Evolutionary conservation across 306 rosid genomes (phyloP).

Genomic region (Sicyos edulis): DNA sequence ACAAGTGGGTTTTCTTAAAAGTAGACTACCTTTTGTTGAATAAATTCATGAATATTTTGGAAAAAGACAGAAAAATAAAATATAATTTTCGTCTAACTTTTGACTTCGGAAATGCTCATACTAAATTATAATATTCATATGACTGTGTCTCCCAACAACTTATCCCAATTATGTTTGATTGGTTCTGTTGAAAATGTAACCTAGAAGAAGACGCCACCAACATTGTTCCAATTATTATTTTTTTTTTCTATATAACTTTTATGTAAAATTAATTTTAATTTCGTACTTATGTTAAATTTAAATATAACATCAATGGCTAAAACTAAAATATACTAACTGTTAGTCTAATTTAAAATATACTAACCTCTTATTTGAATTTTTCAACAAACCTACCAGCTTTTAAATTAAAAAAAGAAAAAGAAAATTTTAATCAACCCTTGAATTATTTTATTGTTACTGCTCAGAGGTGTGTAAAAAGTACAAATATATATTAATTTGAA

Average conservation of each 20-base stretch:
- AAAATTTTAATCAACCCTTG: too few species aligned
- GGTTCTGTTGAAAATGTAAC: not conserved
- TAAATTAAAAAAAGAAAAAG: too few species aligned
- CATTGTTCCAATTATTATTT: too few species aligned
- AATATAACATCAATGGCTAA: not conserved
- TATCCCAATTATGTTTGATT: not conserved
- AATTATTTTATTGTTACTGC: not conserved
- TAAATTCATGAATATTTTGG: not conserved
- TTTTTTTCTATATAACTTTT: not conserved
- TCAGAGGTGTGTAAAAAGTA: not conserved
- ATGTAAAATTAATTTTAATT: not conserved
- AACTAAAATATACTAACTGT: too few species aligned
- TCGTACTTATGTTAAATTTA: not conserved
- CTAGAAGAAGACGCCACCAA: not conserved
- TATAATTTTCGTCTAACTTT: not conserved
- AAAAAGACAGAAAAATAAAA: not conserved
- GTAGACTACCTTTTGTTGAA: not conserved
- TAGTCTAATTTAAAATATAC: too few species aligned
- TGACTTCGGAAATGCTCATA: not conserved
- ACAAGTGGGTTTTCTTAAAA: not conserved
- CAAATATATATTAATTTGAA: not conserved
- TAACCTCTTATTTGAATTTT: too few species aligned
- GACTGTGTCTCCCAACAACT: constrained; percentile 8
- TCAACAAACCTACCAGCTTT: too few species aligned
- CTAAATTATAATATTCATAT: not conserved